phyloP scores from a whole-genome alignment of 1,139 yeast genomes.

The Saccharomyces hybrid region DNA sequence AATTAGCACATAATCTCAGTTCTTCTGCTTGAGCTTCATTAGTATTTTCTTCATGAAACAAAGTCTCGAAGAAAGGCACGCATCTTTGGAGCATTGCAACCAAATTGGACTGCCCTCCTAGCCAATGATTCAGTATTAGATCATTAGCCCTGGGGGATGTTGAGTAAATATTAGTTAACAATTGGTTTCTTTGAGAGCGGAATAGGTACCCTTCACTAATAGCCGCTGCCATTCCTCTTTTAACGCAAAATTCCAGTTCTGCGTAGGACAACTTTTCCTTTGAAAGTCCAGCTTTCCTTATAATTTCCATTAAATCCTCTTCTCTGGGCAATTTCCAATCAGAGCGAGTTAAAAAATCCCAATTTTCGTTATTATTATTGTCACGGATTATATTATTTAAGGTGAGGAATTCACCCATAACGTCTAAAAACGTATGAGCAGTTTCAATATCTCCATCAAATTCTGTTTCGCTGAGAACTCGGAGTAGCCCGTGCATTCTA shows the following conservation, averaged over 20 bases:
- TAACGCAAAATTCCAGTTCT: slow-evolving; percentile 39
- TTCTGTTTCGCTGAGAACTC: slow-evolving; percentile 41
- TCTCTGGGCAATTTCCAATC: slow-evolving; percentile 40
- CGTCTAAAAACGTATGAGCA: slow-evolving; percentile 47
- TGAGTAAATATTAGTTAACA: slow-evolving; percentile 12
- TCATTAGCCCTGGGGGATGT: slow-evolving; percentile 18
- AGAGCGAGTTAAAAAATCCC: slow-evolving; percentile 28
- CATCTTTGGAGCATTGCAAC: slow-evolving; percentile 16
- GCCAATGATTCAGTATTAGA: slow-evolving; percentile 17
- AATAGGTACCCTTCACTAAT: slow-evolving; percentile 15
- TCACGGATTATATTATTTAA: slow-evolving; percentile 34
- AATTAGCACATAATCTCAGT: slow-evolving; percentile 10
- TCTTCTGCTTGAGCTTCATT: slow-evolving; percentile 5
- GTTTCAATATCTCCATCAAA: slow-evolving; percentile 39
- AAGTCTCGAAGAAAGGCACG: slow-evolving; percentile 9
- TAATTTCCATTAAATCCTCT: slow-evolving; percentile 34
- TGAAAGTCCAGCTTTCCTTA: slow-evolving; percentile 15
- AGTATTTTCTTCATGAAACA: slow-evolving; percentile 7
- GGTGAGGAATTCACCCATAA: slow-evolving; percentile 50
- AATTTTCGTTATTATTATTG: slow-evolving; percentile 13
- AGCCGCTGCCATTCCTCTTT: slow-evolving; percentile 41
- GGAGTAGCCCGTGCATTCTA: slow-evolving; percentile 40
- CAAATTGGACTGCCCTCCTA: slow-evolving; percentile 21
- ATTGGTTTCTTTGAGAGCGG: slow-evolving; percentile 7
- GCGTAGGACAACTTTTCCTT: slow-evolving; percentile 9